Conservation (phyloP, 768 basidiomycete genomes). For the Termitomyces sp. region DNA sequence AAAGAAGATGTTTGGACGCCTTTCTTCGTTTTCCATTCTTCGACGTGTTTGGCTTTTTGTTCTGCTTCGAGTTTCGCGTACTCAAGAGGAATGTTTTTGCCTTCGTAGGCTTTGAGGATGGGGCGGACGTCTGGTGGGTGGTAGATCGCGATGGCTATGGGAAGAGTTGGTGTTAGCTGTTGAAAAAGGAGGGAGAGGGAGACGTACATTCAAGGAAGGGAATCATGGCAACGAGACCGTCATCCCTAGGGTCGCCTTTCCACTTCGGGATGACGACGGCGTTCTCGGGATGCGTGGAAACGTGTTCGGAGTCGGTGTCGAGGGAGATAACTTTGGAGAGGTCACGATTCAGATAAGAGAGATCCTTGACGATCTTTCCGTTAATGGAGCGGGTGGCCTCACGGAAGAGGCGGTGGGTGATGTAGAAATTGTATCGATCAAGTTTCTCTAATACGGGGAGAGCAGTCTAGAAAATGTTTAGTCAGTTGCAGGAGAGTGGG, state of each 20-base stretch:
- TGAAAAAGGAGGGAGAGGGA: conserved; percentile 4
- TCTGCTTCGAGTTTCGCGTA: conserved; percentile 88
- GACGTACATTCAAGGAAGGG: conserved; percentile 90
- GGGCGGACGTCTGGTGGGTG: conserved; percentile 85
- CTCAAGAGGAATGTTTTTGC: conserved; percentile 85
- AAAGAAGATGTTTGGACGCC: conserved; percentile 35
- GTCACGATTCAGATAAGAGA: conserved; percentile 93
- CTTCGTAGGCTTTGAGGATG: conserved; percentile 79
- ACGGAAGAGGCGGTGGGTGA: conserved; percentile 88
- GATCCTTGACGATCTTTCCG: conserved; percentile 89
- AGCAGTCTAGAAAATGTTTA: conserved; percentile 62
- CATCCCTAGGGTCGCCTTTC: conserved; percentile 71
- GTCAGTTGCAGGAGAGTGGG: background rate
- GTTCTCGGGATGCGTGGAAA: conserved; percentile 83
- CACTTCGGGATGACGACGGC: conserved; percentile 82
- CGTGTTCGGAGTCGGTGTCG: conserved; percentile 82
- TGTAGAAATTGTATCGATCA: conserved; percentile 88
- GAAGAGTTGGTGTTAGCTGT: background rate
- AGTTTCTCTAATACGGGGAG: conserved; percentile 88
- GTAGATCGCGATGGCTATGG: conserved; percentile 87
- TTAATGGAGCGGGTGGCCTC: conserved; percentile 85
- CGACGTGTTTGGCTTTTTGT: conserved; percentile 71
- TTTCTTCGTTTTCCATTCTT: conserved; percentile 71
- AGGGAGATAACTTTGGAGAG: conserved; percentile 86
- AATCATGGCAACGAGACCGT: conserved; percentile 86